Evolutionary conservation across 345 rosid genomes (phyloP).

Genomic region (Melaleuca quinquenervia): DNA sequence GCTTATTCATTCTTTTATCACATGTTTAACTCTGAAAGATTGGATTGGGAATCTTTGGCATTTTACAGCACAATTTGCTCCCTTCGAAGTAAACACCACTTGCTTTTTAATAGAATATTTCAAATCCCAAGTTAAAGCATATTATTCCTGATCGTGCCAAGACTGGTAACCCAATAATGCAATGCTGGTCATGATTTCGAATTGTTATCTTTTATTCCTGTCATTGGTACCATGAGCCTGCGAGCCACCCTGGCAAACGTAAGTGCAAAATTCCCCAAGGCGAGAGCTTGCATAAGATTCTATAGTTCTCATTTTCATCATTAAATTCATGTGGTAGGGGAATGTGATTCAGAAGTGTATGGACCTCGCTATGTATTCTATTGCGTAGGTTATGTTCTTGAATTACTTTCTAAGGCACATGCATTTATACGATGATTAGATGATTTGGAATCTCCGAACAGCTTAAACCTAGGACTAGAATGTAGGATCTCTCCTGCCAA

Average conservation of each 20-base stretch:
- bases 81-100: neutral
- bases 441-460: neutral
- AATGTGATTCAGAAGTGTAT: neutral
- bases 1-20: neutral
- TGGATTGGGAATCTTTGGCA: neutral
- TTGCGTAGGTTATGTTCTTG: neutral
- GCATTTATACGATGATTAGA: neutral
- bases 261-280: neutral
- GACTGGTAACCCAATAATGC: neutral
- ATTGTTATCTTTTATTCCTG: neutral
- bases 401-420: neutral
- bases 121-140: neutral
- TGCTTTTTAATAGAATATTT: neutral
- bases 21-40: neutral
- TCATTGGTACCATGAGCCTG: neutral
- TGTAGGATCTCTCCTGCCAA: neutral
- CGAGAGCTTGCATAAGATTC: neutral
- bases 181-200: neutral
- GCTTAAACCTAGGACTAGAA: neutral
- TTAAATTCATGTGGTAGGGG: neutral
- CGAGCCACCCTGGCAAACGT: neutral
- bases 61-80: neutral
- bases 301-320: neutral
- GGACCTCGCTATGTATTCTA: neutral
- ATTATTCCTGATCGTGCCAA: neutral